A percentile compares a stretch with the other conserved stretches of the same genome.
phyloP scores from a whole-genome alignment of 1,139 yeast genomes.

The Schwanniomyces etchellsii region DNA sequence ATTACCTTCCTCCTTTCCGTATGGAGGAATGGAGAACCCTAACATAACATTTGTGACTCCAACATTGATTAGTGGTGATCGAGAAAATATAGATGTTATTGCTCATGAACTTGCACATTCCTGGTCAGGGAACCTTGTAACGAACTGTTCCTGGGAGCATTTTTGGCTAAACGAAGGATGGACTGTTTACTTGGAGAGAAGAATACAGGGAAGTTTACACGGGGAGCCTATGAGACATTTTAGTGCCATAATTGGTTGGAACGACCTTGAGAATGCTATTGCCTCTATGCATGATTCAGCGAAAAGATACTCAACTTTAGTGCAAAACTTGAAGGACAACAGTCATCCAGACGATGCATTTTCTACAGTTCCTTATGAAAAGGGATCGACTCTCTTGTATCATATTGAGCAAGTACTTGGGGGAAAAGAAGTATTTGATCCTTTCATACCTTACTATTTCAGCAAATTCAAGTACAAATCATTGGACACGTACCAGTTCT shows the following conservation, averaged over 20 bases:
- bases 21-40: conserved; percentile 96
- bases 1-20: conserved; percentile 81
- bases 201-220: conserved; percentile 71
- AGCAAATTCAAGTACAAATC: conserved; percentile 61
- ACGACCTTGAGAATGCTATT: conserved; percentile 64
- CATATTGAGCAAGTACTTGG: conserved; percentile 65
- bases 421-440: conserved; percentile 60
- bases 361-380: conserved; percentile 85
- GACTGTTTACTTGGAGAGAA: conserved; percentile 88
- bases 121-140: conserved; percentile 88
- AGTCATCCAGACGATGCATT: conserved; percentile 87
- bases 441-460: conserved; percentile 76
- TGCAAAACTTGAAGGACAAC: conserved; percentile 61
- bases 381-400: conserved; percentile 77
- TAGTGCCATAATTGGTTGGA: conserved; percentile 85
- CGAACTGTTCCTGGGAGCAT: conserved; percentile 89
- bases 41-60: conserved; percentile 90
- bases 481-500: conserved; percentile 75
- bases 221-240: conserved; percentile 79
- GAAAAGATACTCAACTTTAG: conserved; percentile 55
- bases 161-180: conserved; percentile 96
- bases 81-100: conserved; percentile 80
- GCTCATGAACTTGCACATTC: conserved; percentile 93
- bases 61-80: conserved; percentile 79
- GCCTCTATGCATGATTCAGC: conserved; percentile 52